Evolutionary conservation across 768 basidiomycete genomes (phyloP).

Genomic region (Amanita muscaria): DNA sequence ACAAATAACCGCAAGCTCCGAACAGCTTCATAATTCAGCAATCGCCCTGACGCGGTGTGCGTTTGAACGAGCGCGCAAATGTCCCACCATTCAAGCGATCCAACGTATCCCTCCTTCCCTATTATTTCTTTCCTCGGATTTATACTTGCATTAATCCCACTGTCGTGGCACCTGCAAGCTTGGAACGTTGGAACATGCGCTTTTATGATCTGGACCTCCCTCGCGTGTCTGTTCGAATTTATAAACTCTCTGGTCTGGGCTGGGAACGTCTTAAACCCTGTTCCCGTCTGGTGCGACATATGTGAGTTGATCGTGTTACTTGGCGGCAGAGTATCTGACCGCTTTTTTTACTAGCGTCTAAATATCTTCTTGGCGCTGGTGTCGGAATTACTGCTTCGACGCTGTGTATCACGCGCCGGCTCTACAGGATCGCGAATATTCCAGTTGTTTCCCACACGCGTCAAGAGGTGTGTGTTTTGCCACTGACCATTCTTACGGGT

Average conservation of each 20-base stretch:
- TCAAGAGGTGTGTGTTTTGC: background rate
- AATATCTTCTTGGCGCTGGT: constrained; percentile 34
- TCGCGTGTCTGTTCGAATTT: constrained; percentile 30
- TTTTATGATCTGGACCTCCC: constrained; percentile 36
- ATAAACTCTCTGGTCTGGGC: constrained; percentile 50
- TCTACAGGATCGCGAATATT: background rate
- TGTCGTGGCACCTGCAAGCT: constrained; percentile 39
- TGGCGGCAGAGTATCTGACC: background rate
- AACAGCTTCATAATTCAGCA: no score
- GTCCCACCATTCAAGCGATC: background rate
- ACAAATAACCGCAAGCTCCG: no score
- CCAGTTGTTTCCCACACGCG: background rate
- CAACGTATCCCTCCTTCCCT: background rate
- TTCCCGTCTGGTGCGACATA: constrained; percentile 61
- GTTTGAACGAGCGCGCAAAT: background rate
- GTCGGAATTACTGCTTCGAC: constrained; percentile 24
- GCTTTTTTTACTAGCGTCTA: constrained; percentile 27
- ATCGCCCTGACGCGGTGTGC: background rate
- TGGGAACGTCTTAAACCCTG: constrained; percentile 26
- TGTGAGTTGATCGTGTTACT: constrained; percentile 25
- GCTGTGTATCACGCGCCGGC: background rate
- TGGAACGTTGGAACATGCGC: constrained; percentile 40
- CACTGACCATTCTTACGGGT: no score
- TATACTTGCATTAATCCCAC: constrained; percentile 34
- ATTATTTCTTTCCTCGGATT: constrained; percentile 30